Percentiles rank a stretch among this genome's conserved stretches.
Conservation (phyloP, 345 rosid species). For the Lagerstroemia speciosa region DNA sequence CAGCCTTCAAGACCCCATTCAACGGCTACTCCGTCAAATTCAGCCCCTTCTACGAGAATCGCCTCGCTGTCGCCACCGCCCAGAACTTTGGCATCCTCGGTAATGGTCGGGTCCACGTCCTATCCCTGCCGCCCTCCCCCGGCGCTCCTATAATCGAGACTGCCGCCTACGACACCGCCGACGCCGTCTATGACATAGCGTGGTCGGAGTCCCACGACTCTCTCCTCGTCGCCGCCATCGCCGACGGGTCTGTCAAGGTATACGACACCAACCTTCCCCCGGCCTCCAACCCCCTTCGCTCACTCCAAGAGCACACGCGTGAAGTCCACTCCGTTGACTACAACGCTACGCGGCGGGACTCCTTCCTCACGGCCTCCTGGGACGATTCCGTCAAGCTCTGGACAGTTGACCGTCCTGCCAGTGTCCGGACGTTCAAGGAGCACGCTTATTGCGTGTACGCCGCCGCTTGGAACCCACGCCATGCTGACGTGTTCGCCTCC, state of each 20-base stretch:
- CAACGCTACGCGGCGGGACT: constrained; percentile 89
- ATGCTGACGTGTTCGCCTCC: constrained; percentile 82
- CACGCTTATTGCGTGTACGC: constrained; percentile 86
- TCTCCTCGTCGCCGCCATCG: constrained; percentile 63
- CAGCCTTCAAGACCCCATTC: constrained; percentile 70
- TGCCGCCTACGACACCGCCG: constrained; percentile 68
- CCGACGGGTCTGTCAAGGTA: constrained; percentile 84
- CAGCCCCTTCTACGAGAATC: constrained; percentile 82
- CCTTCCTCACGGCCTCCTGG: constrained; percentile 84
- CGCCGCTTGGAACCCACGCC: constrained; percentile 79
- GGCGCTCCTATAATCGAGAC: constrained; percentile 41
- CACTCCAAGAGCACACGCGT: constrained; percentile 90
- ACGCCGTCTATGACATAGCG: constrained; percentile 73
- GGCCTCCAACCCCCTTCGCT: constrained; percentile 59
- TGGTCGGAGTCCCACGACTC: constrained; percentile 98
- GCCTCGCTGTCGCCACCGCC: constrained; percentile 82
- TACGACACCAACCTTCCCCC: constrained; percentile 77
- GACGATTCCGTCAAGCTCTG: constrained; percentile 87
- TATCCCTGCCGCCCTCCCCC: constrained; percentile 57
- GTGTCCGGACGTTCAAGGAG: constrained; percentile 78
- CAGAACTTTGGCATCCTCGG: constrained; percentile 95
- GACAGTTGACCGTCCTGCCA: constrained; percentile 80
- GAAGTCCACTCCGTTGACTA: constrained; percentile 78
- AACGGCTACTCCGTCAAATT: constrained; percentile 85
- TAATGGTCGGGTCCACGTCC: constrained; percentile 82